Conservation (phyloP, 2,329 filamentous ascomycete species). For the Elsinoe necatrix region DNA sequence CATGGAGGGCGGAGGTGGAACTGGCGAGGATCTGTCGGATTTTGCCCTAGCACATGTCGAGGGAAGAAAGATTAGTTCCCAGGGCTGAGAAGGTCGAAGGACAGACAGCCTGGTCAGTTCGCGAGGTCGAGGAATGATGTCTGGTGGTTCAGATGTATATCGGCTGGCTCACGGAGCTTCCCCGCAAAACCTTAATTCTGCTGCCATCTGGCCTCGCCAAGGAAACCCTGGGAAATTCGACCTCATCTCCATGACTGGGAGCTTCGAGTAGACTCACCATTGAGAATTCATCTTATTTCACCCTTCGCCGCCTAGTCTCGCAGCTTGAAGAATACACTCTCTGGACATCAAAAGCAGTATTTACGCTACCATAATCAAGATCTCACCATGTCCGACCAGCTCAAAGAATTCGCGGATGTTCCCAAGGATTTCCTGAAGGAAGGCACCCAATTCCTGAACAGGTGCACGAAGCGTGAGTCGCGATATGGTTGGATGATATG, state of each 20-base stretch:
- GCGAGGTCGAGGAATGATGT: not conserved
- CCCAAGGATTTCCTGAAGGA: constrained; percentile 55
- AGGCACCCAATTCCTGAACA: constrained; percentile 42
- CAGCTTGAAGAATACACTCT: too few relatives aligned
- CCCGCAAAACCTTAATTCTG: constrained; percentile 10
- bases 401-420: constrained; percentile 63
- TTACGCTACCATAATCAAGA: not conserved
- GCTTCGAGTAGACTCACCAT: not conserved
- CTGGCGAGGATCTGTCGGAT: not conserved
- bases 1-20: not conserved
- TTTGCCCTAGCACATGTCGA: not conserved
- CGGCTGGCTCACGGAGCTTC: constrained; percentile 1
- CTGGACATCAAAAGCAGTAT: not conserved
- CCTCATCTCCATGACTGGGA: constrained; percentile 4
- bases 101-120: not conserved
- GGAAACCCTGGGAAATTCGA: constrained; percentile 11
- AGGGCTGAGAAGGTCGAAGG: not conserved
- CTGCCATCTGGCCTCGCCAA: constrained; percentile 15
- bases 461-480: constrained; percentile 41
- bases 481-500: not conserved
- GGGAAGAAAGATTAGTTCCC: not conserved
- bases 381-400: constrained; percentile 53
- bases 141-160: not conserved
- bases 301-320: not conserved
- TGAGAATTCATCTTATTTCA: not conserved